Base-by-base conservation (phyloP, 768 basidiomycete species). In the Panellus pusillus region DNA sequence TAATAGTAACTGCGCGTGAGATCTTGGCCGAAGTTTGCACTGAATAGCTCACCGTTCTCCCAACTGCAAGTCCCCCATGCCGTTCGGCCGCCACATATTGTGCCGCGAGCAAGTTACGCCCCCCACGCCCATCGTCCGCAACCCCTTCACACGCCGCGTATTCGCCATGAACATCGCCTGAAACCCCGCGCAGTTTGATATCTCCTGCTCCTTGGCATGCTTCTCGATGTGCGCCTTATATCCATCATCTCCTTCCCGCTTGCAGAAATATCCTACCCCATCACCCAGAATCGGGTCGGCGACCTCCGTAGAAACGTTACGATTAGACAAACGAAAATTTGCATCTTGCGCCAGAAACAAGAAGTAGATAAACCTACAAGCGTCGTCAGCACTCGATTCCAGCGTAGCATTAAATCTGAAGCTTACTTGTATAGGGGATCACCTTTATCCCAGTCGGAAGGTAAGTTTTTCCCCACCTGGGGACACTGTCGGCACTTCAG, bases 11-110 rank as follows among this genome's bases (percentile, higher is more conserved):
- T n/a, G n/a, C n/a, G n/a, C n/a, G n/a, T n/a, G n/a, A n/a, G n/a
- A n/a, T n/a, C n/a, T n/a, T n/a, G n/a, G n/a, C n/a, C n/a, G n/a
- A n/a, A n/a, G n/a, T n/a, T n/a, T n/a, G n/a, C n/a, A n/a, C n/a
- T n/a, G n/a, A n/a, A n/a, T n/a, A n/a, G n/a, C n/a, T n/a, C n/a
- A n/a, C 51, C 49, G 39, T 9, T 65, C 57, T 0, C 64, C 62
- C 11, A 62, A 55, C 44, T 65, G 62, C 0, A 66, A 32, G 19
- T 66, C 58, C 0, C 45, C 64, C 0, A 66, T 42, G 0, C 52
- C 58, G 9, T 52, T 29, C 0, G 37, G 48, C 1, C 50, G 36
- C 37, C 59, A 61, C 52, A 66, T 20, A n/a, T 46, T 13, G 58
- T 47, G n/a, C 12, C 58, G 8, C 40, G 52, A 0, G 37, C 44